These are phyloP conservation scores for Pseudoneurospora amorphoporcata DNA, from an alignment of 495 filamentous ascomycete genomes.

Conservation along the genomic window DNA sequence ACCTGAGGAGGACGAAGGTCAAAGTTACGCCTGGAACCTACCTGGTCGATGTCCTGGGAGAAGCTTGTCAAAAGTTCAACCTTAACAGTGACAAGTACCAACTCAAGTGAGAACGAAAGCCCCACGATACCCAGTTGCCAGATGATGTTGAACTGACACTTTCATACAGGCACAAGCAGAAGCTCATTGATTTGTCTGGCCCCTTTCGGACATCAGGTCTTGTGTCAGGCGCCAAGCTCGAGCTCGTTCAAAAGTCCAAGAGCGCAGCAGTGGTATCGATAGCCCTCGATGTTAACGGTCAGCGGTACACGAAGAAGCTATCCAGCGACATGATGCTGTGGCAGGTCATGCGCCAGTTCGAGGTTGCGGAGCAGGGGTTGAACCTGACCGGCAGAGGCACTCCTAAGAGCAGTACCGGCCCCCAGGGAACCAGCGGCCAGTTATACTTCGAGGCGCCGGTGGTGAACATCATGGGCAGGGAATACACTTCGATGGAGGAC, in stretches of 20 bases:
- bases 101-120: constrained; percentile 53
- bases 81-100: constrained; percentile 62
- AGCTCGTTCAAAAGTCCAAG: constrained; percentile 75
- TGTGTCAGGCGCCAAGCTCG: constrained; percentile 75
- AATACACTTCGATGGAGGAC: constrained; percentile 64
- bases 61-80: constrained; percentile 75
- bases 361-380: constrained; percentile 50
- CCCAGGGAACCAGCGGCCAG: constrained; percentile 52
- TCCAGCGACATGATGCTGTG: constrained; percentile 77
- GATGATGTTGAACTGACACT: constrained; percentile 1
- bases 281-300: constrained; percentile 67
- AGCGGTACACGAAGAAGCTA: constrained; percentile 71
- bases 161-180: constrained; percentile 58
- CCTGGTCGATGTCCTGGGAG: constrained; percentile 70
- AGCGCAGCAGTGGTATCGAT: constrained; percentile 77
- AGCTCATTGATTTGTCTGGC: constrained; percentile 71
- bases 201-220: constrained; percentile 83
- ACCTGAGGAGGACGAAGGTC: constrained; percentile 61
- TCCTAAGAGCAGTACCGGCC: constrained; percentile 43
- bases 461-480: constrained; percentile 69
- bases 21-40: constrained; percentile 73
- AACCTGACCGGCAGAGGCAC: constrained; percentile 76
- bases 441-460: constrained; percentile 80
- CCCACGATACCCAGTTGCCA: not conserved
- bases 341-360: constrained; percentile 80